Base-by-base conservation (phyloP, 2,329 filamentous ascomycete species). In the Phaeoacremonium minimum region DNA sequence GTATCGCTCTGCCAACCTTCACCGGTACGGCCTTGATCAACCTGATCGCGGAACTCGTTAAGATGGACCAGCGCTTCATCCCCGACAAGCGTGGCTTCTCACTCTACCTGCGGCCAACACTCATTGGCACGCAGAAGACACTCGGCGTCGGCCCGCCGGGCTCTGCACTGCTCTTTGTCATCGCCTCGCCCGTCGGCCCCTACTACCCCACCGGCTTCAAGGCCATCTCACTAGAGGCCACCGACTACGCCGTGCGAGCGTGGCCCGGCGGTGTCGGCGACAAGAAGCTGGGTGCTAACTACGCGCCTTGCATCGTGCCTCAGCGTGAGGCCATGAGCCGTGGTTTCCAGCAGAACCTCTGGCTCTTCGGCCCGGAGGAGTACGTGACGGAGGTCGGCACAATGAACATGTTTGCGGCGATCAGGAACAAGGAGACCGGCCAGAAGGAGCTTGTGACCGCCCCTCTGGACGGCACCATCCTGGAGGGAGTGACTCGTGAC, bases 191-290 rank as follows among this genome's bases (percentile, higher is more conserved):
- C 41, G 93, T 98, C 12, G 93, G 93, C 1, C 93, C 93, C 2
- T 98, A 98, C 73, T 98, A 96, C 66, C 91, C 90, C 3, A 96
- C 91, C 3, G 93, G 93, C 43, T 97, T 98, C 81, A 97, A 97
- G 72, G 93, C 93, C 42, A 79, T 98, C 34, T 90, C 87, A 2
- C 77, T 98, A 37, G 93, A 97, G 69, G 93, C 93, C 17, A 97
- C 93, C 36, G 86, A 95, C 67, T 95, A 96, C 63, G 91, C 91
- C 37, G 89, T 96, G 44, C 88, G 93, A 48, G 93, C 93, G 39
- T 98, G 93, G 93, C 93, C 93, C 32, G 93, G 93, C 42, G 93
- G 93, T 58, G 91, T 96, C 19, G 93, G 93, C 52, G 89, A 97
- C 71, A 95, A 93, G 80, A 98, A 98, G 72, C 81, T 98, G 20